Evolutionary conservation across 2,329 filamentous ascomycete species (phyloP), one percentile per base, ranked within the genome.

Genomic region (Clarireedia homoeocarpa): DNA sequence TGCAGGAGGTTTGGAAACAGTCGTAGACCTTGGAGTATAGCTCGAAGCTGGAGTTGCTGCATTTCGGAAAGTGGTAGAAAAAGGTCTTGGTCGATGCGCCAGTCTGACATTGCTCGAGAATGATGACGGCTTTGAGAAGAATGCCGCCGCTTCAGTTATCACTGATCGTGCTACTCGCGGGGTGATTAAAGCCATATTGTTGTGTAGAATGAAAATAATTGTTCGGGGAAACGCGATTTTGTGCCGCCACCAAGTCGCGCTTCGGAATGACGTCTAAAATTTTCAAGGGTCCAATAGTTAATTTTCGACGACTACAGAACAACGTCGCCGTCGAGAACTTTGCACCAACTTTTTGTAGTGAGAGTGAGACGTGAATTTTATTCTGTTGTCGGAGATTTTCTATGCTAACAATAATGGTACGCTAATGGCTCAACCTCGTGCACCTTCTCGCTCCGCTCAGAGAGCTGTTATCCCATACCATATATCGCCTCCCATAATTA

Each of bases 11-110:
- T 45, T 57, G 12, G 50, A 14, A 44, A 14, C 23, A 38, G 57
- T 51, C 49, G 26, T 17, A 48, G 59, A 24, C 52, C 63, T 66
- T 48, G 62, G 61, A 40, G 49, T 57, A 49, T 66, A 65, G 45
- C 47, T 65, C 45, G 66, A 49, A 46, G 59, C 55, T 61, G 66
- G 62, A 26, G 56, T 58, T 34, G 67, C 64, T 26, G 60, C 61
- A 51, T 51, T 56, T 59, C 58, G 57, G 38, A 48, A 51, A 6
- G 54, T 57, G 17, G 62, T 62, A n/a, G 65, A 63, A 49, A 67
- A 61, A 14, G 57, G 49, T 61, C 59, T 61, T 15, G 60, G 48
- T 30, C 38, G 54, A 42, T 34, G 23, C 12, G 51, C 20, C 30
- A 44, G 10, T 34, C 17, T 44, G 17, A 40, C 30, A 27, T 17